Evolutionary conservation across 768 basidiomycete species (phyloP).

Genomic region (Sporobolomyces roseus): DNA sequence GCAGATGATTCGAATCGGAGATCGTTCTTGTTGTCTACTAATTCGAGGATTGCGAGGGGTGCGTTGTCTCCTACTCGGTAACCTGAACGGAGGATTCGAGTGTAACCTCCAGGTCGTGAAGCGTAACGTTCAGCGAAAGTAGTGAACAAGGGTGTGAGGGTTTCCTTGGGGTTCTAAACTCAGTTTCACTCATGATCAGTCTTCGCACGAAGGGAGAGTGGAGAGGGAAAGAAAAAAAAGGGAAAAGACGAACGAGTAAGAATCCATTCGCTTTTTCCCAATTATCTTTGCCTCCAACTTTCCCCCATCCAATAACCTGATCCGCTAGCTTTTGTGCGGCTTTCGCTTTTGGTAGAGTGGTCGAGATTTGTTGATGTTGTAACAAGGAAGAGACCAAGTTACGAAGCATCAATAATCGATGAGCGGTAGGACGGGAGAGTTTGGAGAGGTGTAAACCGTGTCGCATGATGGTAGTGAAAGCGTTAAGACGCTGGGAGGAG

Average conservation of each 20-base stretch:
- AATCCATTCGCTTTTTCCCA: slow-evolving; percentile 70
- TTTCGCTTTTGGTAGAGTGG: slow-evolving; percentile 90
- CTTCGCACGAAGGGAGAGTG: background rate
- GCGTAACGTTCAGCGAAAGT: slow-evolving; percentile 76
- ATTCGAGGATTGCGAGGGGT: slow-evolving; percentile 80
- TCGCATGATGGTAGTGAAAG: slow-evolving; percentile 61
- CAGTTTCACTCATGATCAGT: background rate
- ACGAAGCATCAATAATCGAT: slow-evolving; percentile 86
- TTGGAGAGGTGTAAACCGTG: slow-evolving; percentile 91
- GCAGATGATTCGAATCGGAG: slow-evolving; percentile 83
- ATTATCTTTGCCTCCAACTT: slow-evolving; percentile 63
- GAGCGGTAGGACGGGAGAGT: slow-evolving; percentile 83
- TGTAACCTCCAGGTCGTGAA: slow-evolving; percentile 83
- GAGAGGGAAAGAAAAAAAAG: background rate
- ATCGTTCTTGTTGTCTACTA: slow-evolving; percentile 92
- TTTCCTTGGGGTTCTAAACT: slow-evolving; percentile 54
- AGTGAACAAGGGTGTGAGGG: slow-evolving; percentile 77
- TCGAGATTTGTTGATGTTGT: slow-evolving; percentile 91
- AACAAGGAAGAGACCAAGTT: slow-evolving; percentile 91
- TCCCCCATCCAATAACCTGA: slow-evolving; percentile 91
- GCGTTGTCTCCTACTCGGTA: slow-evolving; percentile 87
- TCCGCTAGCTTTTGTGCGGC: slow-evolving; percentile 87
- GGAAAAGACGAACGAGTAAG: slow-evolving; percentile 56
- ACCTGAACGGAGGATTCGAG: slow-evolving; percentile 87
- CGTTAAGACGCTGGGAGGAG: background rate